Evolutionary conservation across 768 basidiomycete species (phyloP), one percentile per base, ranked within the genome.

Genomic region (Cubamyces sp.): DNA sequence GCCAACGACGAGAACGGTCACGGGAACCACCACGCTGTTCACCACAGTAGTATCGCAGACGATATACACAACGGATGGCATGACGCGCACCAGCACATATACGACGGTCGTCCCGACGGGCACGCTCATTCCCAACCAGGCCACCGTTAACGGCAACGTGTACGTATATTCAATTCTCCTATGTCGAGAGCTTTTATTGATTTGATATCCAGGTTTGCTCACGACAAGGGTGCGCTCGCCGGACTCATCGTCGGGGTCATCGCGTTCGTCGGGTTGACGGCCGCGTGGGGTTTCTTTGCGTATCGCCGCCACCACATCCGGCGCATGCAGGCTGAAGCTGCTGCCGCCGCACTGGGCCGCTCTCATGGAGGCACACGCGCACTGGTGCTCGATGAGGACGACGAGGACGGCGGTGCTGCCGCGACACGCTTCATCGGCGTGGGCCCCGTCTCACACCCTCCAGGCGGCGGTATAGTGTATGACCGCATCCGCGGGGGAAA

Each of bases 221-320:
- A 68, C 43, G 56, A 68, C 52, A 63, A 63, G 30, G 71, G 69
- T 12, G 71, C 69, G 5, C 60, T 70, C 3, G 69, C 68, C 0
- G 71, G 71, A 0, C 45, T 72, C 25, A 61, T 68, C 18, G 34
- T 72, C 42, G 71, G 71, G 6, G 41, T 58, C 47, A 37, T 68
- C 21, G 68, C 66, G 3, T 67, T 70, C 56, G 46, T 64, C 30
- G 66, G 63, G 1, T 51, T 70, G 45, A 47, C 68, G 19, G 49
- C 54, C 11, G 61, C 60, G 9, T 67, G 62, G 69, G 49, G 64
- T 5, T 18, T 67, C 46, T 52, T 72, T 40, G 65, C 65, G 4
- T 58, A 63, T 39, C 66, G 66, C 21, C 66, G 69, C 21, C 71
- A 70, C 30, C 61, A 56, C 50, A 47, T 43, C 7, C 71, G 62